Conservation (phyloP, 345 rosid genomes). For the Toxicodendron radicans region DNA sequence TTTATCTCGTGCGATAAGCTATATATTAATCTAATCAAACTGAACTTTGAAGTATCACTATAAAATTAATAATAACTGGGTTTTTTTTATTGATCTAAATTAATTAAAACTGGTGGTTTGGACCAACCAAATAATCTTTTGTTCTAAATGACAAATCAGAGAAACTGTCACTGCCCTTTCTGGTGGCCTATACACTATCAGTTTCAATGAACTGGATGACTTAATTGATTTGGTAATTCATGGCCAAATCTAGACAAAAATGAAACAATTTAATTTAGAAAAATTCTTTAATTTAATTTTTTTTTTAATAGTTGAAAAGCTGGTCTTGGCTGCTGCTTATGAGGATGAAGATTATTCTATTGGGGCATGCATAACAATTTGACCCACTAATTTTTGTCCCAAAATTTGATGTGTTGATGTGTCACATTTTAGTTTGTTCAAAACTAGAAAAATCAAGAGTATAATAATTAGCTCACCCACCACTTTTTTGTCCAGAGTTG, state of each 20-base stretch:
- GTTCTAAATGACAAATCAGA: slow-evolving; percentile 11
- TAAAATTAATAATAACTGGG: background rate
- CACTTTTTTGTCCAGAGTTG: background rate
- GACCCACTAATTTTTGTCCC: too few relatives aligned
- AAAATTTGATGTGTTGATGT: background rate
- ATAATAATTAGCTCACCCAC: background rate
- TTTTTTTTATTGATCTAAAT: background rate
- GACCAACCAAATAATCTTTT: slow-evolving; percentile 9
- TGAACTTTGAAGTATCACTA: slow-evolving; percentile 13
- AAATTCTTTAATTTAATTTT: too few relatives aligned
- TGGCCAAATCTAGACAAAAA: slow-evolving; percentile 5
- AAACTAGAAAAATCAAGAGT: background rate
- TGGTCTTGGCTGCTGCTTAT: background rate
- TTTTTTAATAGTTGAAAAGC: background rate
- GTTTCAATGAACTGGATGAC: background rate
- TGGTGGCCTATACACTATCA: background rate
- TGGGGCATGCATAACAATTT: background rate
- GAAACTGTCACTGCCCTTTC: background rate
- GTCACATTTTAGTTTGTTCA: background rate
- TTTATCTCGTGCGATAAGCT: too few relatives aligned
- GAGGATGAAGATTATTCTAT: background rate
- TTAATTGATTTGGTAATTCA: background rate
- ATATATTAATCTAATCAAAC: too few relatives aligned
- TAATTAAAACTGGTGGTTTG: background rate
- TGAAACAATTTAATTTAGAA: background rate